Percentiles rank a stretch among this genome's conserved stretches.
These are phyloP conservation scores for Fusarium torreyae DNA, from an alignment of 2,329 filamentous ascomycete genomes.

Conservation along the genomic window DNA sequence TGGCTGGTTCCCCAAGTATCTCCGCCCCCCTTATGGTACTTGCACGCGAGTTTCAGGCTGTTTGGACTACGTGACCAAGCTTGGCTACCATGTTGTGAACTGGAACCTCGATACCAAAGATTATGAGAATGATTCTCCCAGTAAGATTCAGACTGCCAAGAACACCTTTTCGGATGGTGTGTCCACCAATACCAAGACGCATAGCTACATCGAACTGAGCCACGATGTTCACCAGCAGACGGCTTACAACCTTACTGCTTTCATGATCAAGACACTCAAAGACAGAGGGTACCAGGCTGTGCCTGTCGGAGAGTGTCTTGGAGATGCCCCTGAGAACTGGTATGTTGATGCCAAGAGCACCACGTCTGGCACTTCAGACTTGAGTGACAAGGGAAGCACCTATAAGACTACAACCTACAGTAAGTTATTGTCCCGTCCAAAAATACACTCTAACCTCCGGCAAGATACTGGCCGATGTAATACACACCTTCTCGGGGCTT, in stretches of 20 bases:
- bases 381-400: conserved; percentile 44
- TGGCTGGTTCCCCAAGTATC: conserved; percentile 59
- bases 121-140: conserved; percentile 65
- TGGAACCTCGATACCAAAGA: conserved; percentile 74
- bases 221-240: conserved; percentile 67
- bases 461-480: not conserved
- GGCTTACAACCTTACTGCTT: conserved; percentile 57
- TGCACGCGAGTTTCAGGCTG: conserved; percentile 58
- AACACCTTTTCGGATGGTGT: conserved; percentile 52
- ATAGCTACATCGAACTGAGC: conserved; percentile 65
- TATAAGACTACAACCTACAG: conserved; percentile 5
- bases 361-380: conserved; percentile 15
- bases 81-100: conserved; percentile 70
- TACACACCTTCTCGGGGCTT: not conserved
- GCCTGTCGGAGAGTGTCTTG: conserved; percentile 71
- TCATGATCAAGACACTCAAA: conserved; percentile 60
- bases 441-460: not conserved
- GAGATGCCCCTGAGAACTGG: conserved; percentile 65
- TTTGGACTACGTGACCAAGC: conserved; percentile 51
- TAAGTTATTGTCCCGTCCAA: conserved; percentile 4
- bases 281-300: conserved; percentile 62
- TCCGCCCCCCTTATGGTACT: conserved; percentile 61
- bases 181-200: conserved; percentile 50
- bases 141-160: conserved; percentile 64
- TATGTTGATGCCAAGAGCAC: conserved; percentile 57